These are phyloP conservation scores for Cordyceps fumosorosea DNA, from an alignment of 2,329 filamentous ascomycete genomes.

Conservation along the genomic window DNA sequence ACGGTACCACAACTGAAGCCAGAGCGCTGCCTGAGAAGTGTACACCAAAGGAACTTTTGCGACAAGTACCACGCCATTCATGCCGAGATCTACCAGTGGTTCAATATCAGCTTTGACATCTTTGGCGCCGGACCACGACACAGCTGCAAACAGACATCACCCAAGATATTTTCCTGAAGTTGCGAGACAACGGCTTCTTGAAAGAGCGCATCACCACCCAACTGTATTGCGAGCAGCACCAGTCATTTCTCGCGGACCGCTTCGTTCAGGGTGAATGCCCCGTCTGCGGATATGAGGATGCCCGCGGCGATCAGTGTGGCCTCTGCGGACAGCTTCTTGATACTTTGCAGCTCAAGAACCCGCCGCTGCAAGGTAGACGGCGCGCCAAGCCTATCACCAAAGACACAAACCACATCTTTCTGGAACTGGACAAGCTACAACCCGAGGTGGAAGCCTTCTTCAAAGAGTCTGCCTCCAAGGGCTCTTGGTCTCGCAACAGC, in stretches of 20 bases:
- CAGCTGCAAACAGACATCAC: conserved; percentile 84
- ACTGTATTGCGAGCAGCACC: no score
- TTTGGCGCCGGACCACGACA: conserved; percentile 91
- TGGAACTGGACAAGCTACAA: conserved; percentile 77
- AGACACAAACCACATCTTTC: conserved; percentile 83
- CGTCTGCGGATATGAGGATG: no score
- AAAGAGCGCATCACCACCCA: no score
- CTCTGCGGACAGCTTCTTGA: conserved; percentile 67
- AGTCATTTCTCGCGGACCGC: no score
- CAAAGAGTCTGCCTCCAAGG: conserved; percentile 56
- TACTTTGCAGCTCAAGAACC: conserved; percentile 62
- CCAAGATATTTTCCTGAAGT: conserved; percentile 79
- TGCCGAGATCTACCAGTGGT: conserved; percentile 90
- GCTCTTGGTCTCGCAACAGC: conserved; percentile 69
- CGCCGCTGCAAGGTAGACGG: conserved; percentile 88
- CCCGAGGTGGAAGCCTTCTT: conserved; percentile 73
- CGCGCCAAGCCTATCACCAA: conserved; percentile 66
- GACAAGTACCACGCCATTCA: conserved; percentile 89
- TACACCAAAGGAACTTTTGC: conserved; percentile 76
- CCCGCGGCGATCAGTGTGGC: conserved; percentile 36
- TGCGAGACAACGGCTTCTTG: conserved; percentile 55
- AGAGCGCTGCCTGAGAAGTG: conserved; percentile 84
- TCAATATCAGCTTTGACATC: conserved; percentile 88
- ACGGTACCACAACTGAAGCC: conserved; percentile 91
- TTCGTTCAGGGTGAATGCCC: no score